phyloP scores from a whole-genome alignment of 1,139 yeast genomes.

The Hansenula lynferdii region DNA sequence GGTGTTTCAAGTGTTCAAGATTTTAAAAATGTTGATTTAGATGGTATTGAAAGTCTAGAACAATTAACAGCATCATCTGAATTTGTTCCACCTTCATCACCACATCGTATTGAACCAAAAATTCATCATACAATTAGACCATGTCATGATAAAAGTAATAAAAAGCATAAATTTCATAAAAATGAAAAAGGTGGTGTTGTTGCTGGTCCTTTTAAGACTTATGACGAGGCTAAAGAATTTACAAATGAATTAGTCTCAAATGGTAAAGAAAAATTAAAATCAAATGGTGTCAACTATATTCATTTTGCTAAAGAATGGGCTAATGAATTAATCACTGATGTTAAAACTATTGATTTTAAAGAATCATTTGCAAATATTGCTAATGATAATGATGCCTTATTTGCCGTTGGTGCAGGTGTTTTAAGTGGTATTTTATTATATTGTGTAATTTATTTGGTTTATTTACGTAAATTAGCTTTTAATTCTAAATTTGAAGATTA shows the following conservation, averaged over 20 bases:
- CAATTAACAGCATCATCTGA: conserved; percentile 2
- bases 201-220: conserved; percentile 1
- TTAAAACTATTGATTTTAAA: conserved; percentile 7
- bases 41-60: conserved; percentile 5
- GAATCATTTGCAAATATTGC: conserved; percentile 8
- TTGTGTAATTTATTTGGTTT: conserved; percentile 4
- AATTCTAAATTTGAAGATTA: conserved; percentile 1
- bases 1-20: conserved; percentile 6
- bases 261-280: not conserved
- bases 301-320: not conserved
- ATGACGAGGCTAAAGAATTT: conserved; percentile 3
- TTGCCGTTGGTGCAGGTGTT: conserved; percentile 10
- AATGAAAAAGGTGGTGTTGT: not conserved
- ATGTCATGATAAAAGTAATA: not conserved
- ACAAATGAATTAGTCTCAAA: conserved; percentile 1
- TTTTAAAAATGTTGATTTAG: conserved; percentile 12
- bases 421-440: conserved; percentile 8
- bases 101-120: not conserved
- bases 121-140: not conserved
- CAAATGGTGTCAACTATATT: not conserved
- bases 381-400: conserved; percentile 9
- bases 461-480: conserved; percentile 1
- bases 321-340: conserved; percentile 3
- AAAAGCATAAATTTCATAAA: not conserved
- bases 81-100: not conserved